Percentiles rank a stretch among this genome's conserved stretches.
Conservation (phyloP, 192 early-diverging fungal genomes). For the Podila epigama region DNA sequence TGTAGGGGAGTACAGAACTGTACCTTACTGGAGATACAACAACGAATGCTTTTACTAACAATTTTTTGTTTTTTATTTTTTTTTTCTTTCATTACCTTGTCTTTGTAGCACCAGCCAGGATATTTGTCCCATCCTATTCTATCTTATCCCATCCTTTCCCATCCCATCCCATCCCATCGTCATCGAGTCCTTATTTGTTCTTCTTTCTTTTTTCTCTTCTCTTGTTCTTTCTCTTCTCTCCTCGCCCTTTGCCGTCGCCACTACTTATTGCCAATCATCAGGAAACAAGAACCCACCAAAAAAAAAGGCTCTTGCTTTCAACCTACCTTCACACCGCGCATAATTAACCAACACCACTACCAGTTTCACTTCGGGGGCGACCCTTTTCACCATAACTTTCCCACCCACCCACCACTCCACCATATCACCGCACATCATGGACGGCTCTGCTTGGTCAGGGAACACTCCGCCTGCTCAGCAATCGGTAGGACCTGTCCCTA, state of each 20-base stretch:
- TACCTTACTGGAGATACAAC: too few species aligned
- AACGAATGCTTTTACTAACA: neutral
- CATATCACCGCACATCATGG: conserved; percentile 30
- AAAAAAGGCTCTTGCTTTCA: neutral
- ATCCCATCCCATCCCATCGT: conserved; percentile 5
- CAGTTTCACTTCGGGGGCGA: too few species aligned
- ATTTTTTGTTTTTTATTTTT: conserved; percentile 5
- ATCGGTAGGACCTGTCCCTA: conserved; percentile 29
- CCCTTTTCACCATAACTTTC: conserved; percentile 4
- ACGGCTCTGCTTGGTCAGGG: conserved; percentile 33
- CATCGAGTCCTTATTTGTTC: neutral
- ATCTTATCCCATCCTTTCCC: neutral
- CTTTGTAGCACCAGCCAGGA: too few species aligned
- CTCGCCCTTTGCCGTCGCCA: neutral
- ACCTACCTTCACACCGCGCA: too few species aligned
- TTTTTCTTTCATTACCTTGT: too few species aligned
- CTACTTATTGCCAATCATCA: neutral
- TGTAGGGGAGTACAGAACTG: too few species aligned
- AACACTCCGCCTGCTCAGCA: conserved; percentile 24
- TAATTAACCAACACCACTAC: too few species aligned
- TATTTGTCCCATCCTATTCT: too few species aligned
- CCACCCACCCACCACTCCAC: conserved; percentile 3
- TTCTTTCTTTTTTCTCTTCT: neutral
- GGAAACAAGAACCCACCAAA: neutral
- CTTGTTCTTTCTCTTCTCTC: neutral